Evolutionary conservation across 129 eudicot genomes (phyloP).

Genomic region (Ambrosia artemisiifolia): DNA sequence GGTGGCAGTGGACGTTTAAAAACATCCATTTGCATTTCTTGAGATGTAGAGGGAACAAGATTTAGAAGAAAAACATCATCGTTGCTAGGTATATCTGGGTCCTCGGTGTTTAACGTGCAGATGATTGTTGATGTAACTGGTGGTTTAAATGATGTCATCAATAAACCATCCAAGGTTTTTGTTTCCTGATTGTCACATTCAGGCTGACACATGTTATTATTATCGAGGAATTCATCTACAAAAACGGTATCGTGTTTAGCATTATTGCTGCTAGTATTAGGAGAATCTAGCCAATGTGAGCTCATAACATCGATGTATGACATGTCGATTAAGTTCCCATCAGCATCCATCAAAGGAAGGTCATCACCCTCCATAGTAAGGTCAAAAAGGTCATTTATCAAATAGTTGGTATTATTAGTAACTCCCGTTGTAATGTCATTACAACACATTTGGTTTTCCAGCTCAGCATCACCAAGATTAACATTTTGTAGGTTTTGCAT

Average conservation of each 20-base stretch:
- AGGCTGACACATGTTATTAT: constrained; percentile 5
- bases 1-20: constrained; percentile 22
- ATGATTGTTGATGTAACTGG: constrained; percentile 37
- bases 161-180: constrained; percentile 22
- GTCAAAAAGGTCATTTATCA: constrained; percentile 42
- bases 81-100: constrained; percentile 70
- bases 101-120: constrained; percentile 68
- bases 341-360: constrained; percentile 37
- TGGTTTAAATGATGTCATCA: constrained; percentile 21
- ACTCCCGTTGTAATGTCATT: constrained; percentile 14
- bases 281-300: constrained; percentile 49
- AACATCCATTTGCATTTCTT: constrained; percentile 26
- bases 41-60: constrained; percentile 28
- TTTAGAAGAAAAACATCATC: constrained; percentile 67
- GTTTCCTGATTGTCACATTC: constrained; percentile 12
- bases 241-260: constrained; percentile 4
- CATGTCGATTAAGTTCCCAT: constrained; percentile 34
- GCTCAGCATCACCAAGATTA: constrained; percentile 2
- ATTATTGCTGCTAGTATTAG: constrained; percentile 28
- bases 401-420: constrained; percentile 29
- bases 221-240: constrained; percentile 14
- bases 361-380: constrained; percentile 52
- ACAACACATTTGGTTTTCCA: constrained; percentile 26
- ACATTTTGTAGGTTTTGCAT: constrained; percentile 14
- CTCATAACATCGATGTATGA: constrained; percentile 43